phyloP scores from a whole-genome alignment of 129 eudicot species.

The Arctium lappa region DNA sequence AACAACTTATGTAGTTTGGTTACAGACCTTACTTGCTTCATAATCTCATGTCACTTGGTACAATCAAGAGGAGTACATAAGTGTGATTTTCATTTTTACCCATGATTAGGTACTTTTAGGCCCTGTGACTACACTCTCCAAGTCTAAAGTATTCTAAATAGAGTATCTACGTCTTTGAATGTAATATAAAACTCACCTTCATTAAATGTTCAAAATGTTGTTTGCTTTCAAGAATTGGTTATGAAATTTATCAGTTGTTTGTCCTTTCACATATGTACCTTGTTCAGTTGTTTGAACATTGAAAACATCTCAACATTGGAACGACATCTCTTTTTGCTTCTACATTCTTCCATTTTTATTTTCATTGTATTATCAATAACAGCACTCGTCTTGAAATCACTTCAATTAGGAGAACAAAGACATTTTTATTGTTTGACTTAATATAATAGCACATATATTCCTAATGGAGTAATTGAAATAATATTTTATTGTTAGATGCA shows the following conservation, averaged over 20 bases:
- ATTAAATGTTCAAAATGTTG: not conserved
- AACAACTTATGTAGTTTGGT: too few species aligned
- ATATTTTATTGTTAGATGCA: not conserved
- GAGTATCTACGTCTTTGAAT: too few species aligned
- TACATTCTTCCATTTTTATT: not conserved
- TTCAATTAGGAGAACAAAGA: not conserved
- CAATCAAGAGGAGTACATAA: too few species aligned
- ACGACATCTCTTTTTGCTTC: not conserved
- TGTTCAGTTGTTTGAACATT: not conserved
- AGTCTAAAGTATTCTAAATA: too few species aligned
- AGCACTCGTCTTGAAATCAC: not conserved
- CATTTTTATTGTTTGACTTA: not conserved
- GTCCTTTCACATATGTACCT: not conserved
- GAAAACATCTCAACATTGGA: not conserved
- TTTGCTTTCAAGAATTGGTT: not conserved
- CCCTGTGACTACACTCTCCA: too few species aligned
- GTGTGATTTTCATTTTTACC: too few species aligned
- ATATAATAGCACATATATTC: not conserved
- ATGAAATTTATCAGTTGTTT: not conserved
- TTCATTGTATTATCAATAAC: not conserved
- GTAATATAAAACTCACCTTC: not conserved
- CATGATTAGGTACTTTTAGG: too few species aligned
- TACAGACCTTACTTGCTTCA: too few species aligned
- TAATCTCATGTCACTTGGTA: too few species aligned
- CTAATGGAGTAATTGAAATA: too few species aligned